phyloP scores from a whole-genome alignment of 306 rosid genomes.

The Cotoneaster glaucophyllus region DNA sequence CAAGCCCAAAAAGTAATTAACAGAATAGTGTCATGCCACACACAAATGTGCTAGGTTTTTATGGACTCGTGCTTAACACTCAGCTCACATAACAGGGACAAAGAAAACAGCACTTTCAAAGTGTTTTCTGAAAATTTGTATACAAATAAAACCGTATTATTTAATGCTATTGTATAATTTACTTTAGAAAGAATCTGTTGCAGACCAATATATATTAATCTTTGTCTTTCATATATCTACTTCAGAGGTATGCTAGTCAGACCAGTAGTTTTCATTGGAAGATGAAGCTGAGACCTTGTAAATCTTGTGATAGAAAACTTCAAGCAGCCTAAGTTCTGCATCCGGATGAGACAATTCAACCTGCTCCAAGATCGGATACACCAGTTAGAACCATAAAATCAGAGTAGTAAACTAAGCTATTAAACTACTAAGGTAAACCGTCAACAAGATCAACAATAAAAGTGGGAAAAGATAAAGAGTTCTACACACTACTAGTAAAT shows the following conservation, averaged over 20 bases:
- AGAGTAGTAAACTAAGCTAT: background rate
- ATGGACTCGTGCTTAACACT: background rate
- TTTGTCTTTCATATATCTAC: background rate
- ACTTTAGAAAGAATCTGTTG: background rate
- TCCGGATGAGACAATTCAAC: slow-evolving; percentile 72
- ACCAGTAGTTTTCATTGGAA: slow-evolving; percentile 10
- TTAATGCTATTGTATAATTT: background rate
- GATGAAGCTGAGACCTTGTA: slow-evolving; percentile 55
- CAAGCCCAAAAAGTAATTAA: background rate
- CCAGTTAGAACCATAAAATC: background rate
- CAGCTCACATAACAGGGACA: background rate
- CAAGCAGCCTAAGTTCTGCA: slow-evolving; percentile 89
- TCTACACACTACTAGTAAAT: background rate
- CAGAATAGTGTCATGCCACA: background rate
- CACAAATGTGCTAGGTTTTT: background rate
- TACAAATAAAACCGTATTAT: background rate
- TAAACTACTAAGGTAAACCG: background rate
- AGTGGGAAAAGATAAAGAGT: background rate
- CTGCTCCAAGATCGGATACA: slow-evolving; percentile 31
- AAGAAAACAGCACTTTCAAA: background rate
- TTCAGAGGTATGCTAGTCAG: slow-evolving; percentile 9
- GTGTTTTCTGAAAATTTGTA: background rate
- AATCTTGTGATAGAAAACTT: slow-evolving; percentile 89
- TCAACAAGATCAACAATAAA: background rate
- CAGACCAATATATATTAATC: background rate